Evolutionary conservation across 2,329 filamentous ascomycete species (phyloP).

Genomic region (Apiospora marii): DNA sequence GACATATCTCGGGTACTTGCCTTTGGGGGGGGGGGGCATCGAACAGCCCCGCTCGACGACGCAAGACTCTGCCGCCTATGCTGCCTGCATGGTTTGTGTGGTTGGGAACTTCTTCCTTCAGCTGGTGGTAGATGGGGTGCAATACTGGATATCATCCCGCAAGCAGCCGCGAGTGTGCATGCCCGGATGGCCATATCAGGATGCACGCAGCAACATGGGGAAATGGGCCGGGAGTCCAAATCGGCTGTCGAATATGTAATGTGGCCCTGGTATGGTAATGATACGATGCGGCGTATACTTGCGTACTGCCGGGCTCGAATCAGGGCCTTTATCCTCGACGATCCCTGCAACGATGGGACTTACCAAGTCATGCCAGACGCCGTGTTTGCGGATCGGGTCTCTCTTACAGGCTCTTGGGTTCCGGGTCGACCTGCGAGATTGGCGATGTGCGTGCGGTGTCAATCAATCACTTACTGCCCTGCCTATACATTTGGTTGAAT

Average conservation of each 20-base stretch:
- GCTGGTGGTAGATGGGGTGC: background rate
- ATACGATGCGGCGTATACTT: background rate
- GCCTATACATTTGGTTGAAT: conserved; percentile 1
- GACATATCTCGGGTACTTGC: conserved; percentile 25
- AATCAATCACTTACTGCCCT: conserved; percentile 28
- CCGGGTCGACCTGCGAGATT: conserved; percentile 43
- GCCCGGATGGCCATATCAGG: background rate
- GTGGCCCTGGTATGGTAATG: background rate
- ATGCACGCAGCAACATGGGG: background rate
- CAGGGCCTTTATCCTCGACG: background rate
- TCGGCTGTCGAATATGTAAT: background rate
- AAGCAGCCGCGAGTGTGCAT: conserved; percentile 15
- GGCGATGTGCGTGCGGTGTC: conserved; percentile 42
- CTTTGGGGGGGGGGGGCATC: conserved; percentile 17
- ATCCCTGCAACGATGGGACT: background rate
- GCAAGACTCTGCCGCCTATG: conserved; percentile 3
- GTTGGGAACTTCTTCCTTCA: background rate
- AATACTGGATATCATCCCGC: conserved; percentile 9
- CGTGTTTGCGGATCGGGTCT: background rate
- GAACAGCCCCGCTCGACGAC: conserved; percentile 12
- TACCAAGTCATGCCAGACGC: background rate
- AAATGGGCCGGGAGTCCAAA: background rate
- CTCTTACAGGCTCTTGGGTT: background rate
- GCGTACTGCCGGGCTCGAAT: background rate
- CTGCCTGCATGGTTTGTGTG: background rate